Conservation (phyloP, 768 basidiomycete species). For the Paxillus involutus region DNA sequence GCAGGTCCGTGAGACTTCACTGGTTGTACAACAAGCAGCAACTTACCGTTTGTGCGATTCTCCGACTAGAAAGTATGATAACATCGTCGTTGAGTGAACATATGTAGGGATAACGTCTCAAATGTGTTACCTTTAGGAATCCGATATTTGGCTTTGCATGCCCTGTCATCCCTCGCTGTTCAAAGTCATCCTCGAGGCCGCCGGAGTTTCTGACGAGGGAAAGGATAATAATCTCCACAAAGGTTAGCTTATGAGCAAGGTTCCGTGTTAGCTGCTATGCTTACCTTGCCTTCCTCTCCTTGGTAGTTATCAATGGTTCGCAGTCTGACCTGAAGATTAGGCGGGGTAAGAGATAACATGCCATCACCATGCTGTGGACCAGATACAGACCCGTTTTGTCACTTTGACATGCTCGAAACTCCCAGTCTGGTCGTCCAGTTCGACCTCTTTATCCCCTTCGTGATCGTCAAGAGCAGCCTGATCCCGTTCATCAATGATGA, state of each 20-base stretch:
- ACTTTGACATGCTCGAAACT: slow-evolving; percentile 50
- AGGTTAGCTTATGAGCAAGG: not conserved
- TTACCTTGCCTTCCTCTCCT: slow-evolving; percentile 65
- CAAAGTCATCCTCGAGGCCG: slow-evolving; percentile 36
- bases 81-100: not conserved
- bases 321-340: slow-evolving; percentile 50
- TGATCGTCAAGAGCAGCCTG: slow-evolving; percentile 56
- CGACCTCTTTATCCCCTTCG: slow-evolving; percentile 42
- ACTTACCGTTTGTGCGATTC: slow-evolving; percentile 55
- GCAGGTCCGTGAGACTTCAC: slow-evolving; percentile 2
- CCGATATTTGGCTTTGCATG: slow-evolving; percentile 49
- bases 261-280: not conserved
- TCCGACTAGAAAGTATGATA: slow-evolving; percentile 39
- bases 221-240: slow-evolving; percentile 61
- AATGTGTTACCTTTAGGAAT: slow-evolving; percentile 60
- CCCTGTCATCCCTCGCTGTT: slow-evolving; percentile 12
- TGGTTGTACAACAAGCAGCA: not conserved
- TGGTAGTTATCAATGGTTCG: slow-evolving; percentile 81
- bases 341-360: not conserved
- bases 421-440: slow-evolving; percentile 15
- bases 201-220: slow-evolving; percentile 75
- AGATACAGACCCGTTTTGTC: slow-evolving; percentile 46
- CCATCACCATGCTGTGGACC: not conserved
- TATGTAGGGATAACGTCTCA: not conserved
- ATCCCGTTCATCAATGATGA: slow-evolving; percentile 71